Percentiles rank a stretch among this genome's conserved stretches.
phyloP scores from a whole-genome alignment of 805 yeast genomes.

The Saccharomycopsis babjevae region DNA sequence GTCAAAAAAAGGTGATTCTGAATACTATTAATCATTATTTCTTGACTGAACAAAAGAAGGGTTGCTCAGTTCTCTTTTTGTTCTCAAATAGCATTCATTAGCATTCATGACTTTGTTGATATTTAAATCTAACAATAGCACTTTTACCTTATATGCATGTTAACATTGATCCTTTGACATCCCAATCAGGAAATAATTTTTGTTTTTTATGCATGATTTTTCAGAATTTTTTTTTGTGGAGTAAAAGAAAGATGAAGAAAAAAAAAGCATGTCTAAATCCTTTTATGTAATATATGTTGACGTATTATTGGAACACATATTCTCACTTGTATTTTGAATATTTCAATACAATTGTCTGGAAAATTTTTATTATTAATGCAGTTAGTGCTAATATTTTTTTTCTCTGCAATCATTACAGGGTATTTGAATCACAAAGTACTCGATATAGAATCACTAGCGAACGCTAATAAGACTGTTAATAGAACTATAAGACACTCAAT shows the following conservation, averaged over 20 bases:
- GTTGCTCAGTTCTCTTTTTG: too few species aligned
- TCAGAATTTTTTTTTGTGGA: not conserved
- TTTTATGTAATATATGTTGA: not conserved
- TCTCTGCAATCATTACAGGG: too few species aligned
- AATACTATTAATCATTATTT: too few species aligned
- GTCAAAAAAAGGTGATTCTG: too few species aligned
- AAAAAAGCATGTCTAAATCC: not conserved
- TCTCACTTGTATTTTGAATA: too few species aligned
- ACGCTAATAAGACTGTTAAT: not conserved
- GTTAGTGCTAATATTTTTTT: too few species aligned
- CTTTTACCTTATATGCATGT: not conserved
- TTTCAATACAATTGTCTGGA: too few species aligned
- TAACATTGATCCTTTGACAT: slow-evolving; percentile 3
- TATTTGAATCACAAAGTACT: too few species aligned
- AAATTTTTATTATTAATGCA: too few species aligned
- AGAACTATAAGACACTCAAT: not conserved
- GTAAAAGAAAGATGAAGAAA: not conserved
- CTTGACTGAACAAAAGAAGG: too few species aligned
- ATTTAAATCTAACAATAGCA: not conserved
- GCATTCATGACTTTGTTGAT: not conserved
- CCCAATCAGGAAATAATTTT: slow-evolving; percentile 4
- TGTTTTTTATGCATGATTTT: not conserved
- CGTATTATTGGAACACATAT: too few species aligned
- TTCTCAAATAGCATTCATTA: too few species aligned
- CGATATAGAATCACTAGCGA: not conserved